Percentiles rank a stretch among this genome's conserved stretches.
Conservation (phyloP, 1,139 yeast genomes). For the Casaregolazyma lundiana region DNA sequence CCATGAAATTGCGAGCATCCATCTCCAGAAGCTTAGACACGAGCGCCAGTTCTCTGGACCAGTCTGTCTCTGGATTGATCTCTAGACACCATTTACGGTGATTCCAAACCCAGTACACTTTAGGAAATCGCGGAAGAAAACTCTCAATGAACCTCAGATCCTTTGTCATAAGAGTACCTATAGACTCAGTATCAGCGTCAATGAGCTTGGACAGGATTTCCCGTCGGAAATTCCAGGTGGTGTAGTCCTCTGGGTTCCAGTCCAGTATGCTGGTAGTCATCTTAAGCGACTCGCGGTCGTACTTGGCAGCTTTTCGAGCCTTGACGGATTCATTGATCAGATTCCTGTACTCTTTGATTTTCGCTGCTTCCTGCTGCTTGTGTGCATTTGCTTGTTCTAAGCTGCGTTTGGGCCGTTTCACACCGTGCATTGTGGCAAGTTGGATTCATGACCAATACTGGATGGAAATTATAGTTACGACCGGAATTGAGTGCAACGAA, state of each 20-base stretch:
- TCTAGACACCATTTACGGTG: conserved; percentile 82
- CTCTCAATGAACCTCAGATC: conserved; percentile 62
- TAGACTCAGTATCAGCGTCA: conserved; percentile 4
- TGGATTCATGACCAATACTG: too few relatives aligned
- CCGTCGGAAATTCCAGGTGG: conserved; percentile 86
- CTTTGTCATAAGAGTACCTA: conserved; percentile 41
- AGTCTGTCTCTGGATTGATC: conserved; percentile 50
- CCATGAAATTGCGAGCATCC: conserved; percentile 87
- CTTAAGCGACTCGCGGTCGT: conserved; percentile 43
- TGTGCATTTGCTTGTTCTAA: conserved; percentile 47
- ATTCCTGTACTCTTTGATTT: conserved; percentile 52
- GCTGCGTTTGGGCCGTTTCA: conserved; percentile 55
- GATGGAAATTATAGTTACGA: neutral
- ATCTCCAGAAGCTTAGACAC: conserved; percentile 62
- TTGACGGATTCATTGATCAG: conserved; percentile 36
- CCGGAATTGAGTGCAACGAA: neutral
- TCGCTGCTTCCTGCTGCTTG: conserved; percentile 47
- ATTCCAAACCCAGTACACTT: conserved; percentile 96
- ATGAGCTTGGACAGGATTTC: conserved; percentile 48
- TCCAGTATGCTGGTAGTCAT: conserved; percentile 54
- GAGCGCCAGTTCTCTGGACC: conserved; percentile 65
- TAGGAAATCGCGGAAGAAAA: conserved; percentile 65
- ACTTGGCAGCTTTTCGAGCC: conserved; percentile 21
- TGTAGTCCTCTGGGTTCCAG: conserved; percentile 80
- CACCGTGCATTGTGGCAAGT: conserved; percentile 53